Conservation (phyloP, 768 basidiomycete genomes). For the Collybia sordida region DNA sequence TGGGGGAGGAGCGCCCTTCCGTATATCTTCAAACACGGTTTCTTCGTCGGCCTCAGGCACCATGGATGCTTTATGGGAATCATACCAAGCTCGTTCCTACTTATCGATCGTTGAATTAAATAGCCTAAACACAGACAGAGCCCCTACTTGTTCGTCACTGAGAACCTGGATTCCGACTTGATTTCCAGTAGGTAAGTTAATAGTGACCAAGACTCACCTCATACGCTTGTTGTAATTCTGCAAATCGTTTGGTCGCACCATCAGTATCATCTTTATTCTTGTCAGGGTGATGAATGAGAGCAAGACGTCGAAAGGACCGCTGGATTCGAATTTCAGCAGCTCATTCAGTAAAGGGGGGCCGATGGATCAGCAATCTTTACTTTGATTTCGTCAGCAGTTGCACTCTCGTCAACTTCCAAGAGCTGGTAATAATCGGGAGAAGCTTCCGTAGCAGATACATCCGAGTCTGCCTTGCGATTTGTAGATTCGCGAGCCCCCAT, state of each 20-base stretch:
- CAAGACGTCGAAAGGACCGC: constrained; percentile 83
- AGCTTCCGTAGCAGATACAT: constrained; percentile 16
- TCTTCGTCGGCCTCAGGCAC: constrained; percentile 82
- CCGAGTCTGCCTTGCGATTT: constrained; percentile 25
- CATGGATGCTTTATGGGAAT: constrained; percentile 83
- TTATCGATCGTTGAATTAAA: constrained; percentile 27
- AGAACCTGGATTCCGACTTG: constrained; percentile 56
- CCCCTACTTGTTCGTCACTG: constrained; percentile 88
- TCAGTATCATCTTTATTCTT: constrained; percentile 84
- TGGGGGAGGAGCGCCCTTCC: constrained; percentile 60
- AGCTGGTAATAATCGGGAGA: constrained; percentile 78
- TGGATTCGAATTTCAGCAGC: constrained; percentile 24
- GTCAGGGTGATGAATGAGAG: constrained; percentile 84
- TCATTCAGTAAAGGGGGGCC: not conserved
- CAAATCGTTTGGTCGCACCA: constrained; percentile 84
- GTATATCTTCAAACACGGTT: constrained; percentile 82
- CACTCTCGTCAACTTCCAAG: constrained; percentile 77
- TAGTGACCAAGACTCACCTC: constrained; percentile 55
- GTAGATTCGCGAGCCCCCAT: constrained; percentile 78
- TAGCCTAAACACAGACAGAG: not conserved
- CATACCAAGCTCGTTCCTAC: constrained; percentile 99
- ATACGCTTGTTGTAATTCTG: constrained; percentile 90
- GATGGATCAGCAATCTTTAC: constrained; percentile 30
- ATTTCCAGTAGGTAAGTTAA: not conserved
- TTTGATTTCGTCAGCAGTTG: constrained; percentile 88